These are phyloP conservation scores for Apiospora aurea DNA, from an alignment of 2,329 filamentous ascomycete genomes.

Conservation along the genomic window DNA sequence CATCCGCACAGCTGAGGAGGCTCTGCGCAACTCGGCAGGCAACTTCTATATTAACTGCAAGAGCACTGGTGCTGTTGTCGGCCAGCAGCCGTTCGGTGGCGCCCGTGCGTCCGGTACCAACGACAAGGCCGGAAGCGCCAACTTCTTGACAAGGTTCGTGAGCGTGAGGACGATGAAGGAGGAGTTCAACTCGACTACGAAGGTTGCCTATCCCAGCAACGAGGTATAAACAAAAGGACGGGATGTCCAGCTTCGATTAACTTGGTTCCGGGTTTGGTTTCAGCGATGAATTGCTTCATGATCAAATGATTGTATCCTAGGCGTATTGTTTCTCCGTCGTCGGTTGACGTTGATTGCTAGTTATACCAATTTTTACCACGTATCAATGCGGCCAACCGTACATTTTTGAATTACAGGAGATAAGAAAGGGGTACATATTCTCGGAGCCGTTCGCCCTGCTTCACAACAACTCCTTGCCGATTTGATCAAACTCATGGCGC, in stretches of 20 bases:
- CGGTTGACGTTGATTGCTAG: background rate
- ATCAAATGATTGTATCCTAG: constrained; percentile 9
- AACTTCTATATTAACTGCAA: constrained; percentile 92
- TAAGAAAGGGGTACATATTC: background rate
- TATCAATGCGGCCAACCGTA: background rate
- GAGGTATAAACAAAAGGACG: constrained; percentile 52
- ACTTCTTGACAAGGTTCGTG: constrained; percentile 70
- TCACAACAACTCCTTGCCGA: constrained; percentile 37
- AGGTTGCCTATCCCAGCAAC: constrained; percentile 76
- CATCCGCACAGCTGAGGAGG: constrained; percentile 73
- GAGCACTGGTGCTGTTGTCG: constrained; percentile 76
- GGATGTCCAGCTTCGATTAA: background rate
- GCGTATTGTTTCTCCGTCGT: background rate
- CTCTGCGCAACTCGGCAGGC: constrained; percentile 74
- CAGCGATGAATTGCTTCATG: constrained; percentile 9
- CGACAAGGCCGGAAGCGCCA: constrained; percentile 74
- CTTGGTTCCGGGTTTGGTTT: background rate
- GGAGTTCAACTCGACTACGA: constrained; percentile 71
- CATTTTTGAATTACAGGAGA: background rate
- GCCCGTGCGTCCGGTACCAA: constrained; percentile 74
- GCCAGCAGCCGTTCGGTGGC: constrained; percentile 76
- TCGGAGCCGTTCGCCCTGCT: background rate
- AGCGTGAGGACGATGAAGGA: constrained; percentile 76
- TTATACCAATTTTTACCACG: background rate
- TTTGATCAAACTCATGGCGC: constrained; percentile 40